phyloP scores from a whole-genome alignment of 352 stramenopile species.

The Pythium plurisporium region DNA sequence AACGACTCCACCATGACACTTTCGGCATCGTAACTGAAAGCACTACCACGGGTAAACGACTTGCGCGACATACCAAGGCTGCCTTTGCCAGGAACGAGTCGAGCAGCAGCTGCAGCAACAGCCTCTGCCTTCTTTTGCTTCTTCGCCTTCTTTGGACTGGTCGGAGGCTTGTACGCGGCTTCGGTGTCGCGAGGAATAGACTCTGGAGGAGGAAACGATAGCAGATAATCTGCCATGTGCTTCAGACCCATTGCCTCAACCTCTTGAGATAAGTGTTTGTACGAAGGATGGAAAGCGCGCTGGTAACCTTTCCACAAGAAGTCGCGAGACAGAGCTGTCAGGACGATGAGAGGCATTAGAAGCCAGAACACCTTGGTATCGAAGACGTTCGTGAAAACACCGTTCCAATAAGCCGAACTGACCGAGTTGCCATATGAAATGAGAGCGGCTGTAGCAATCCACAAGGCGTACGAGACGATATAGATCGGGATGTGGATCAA shows the following conservation, averaged over 20 bases:
- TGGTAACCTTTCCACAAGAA: slow-evolving; percentile 82
- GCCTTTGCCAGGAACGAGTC: slow-evolving; percentile 4
- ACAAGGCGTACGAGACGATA: slow-evolving; percentile 57
- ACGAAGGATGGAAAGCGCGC: slow-evolving; percentile 74
- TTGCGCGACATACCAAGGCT: slow-evolving; percentile 18
- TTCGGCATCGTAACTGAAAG: slow-evolving; percentile 87
- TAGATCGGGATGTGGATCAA: slow-evolving; percentile 65
- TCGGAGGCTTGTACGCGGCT: slow-evolving; percentile 6
- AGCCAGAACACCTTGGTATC: slow-evolving; percentile 69
- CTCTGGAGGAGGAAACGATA: slow-evolving; percentile 75
- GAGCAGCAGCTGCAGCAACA: slow-evolving; percentile 20
- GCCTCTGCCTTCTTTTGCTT: neutral
- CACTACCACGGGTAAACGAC: slow-evolving; percentile 56
- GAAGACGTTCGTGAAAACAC: slow-evolving; percentile 74
- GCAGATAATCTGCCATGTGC: slow-evolving; percentile 58
- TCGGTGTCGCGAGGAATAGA: slow-evolving; percentile 54
- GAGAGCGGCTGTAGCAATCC: slow-evolving; percentile 64
- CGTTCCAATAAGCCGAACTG: slow-evolving; percentile 81
- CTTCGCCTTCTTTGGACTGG: slow-evolving; percentile 9
- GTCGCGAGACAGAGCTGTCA: slow-evolving; percentile 68
- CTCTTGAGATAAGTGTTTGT: slow-evolving; percentile 85
- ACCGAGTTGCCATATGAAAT: slow-evolving; percentile 71
- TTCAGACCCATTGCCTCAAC: slow-evolving; percentile 62
- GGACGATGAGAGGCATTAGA: slow-evolving; percentile 62
- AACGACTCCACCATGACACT: slow-evolving; percentile 88